A percentile compares a stretch with the other conserved stretches of the same genome.
Evolutionary conservation across 345 rosid genomes (phyloP).

Genomic region (Arabidopsis arenosa): DNA sequence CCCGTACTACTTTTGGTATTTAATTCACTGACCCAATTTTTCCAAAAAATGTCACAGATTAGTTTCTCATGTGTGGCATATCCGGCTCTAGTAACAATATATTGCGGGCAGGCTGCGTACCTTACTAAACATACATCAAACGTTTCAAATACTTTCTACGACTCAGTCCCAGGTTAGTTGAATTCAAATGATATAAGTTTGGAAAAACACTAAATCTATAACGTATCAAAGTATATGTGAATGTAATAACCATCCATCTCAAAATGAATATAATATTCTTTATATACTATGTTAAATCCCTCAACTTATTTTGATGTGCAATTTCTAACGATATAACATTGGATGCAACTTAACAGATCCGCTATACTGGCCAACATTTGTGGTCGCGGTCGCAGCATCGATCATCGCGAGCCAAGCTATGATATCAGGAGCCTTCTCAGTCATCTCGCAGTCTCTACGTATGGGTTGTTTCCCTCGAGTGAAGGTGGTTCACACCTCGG

Average conservation of each 20-base stretch:
- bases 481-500: slow-evolving; percentile 77
- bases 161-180: slow-evolving; percentile 59
- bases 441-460: slow-evolving; percentile 59
- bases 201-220: too few species aligned
- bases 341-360: slow-evolving; percentile 48
- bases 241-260: background rate
- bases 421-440: slow-evolving; percentile 76
- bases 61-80: slow-evolving; percentile 62
- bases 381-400: slow-evolving; percentile 72
- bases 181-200: background rate
- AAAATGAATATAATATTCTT: background rate
- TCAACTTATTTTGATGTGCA: too few species aligned
- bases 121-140: slow-evolving; percentile 49
- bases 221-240: background rate
- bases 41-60: slow-evolving; percentile 50
- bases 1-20: too few species aligned
- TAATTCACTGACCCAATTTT: background rate
- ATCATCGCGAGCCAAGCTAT: slow-evolving; percentile 91
- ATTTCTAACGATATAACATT: slow-evolving; percentile 9
- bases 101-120: slow-evolving; percentile 68
- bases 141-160: slow-evolving; percentile 61
- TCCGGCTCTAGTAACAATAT: slow-evolving; percentile 54
- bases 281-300: too few species aligned
- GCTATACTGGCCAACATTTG: slow-evolving; percentile 82
- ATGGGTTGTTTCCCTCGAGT: slow-evolving; percentile 85